phyloP scores from a whole-genome alignment of 106 monocot genomes.

The Ottelia alismoides region DNA sequence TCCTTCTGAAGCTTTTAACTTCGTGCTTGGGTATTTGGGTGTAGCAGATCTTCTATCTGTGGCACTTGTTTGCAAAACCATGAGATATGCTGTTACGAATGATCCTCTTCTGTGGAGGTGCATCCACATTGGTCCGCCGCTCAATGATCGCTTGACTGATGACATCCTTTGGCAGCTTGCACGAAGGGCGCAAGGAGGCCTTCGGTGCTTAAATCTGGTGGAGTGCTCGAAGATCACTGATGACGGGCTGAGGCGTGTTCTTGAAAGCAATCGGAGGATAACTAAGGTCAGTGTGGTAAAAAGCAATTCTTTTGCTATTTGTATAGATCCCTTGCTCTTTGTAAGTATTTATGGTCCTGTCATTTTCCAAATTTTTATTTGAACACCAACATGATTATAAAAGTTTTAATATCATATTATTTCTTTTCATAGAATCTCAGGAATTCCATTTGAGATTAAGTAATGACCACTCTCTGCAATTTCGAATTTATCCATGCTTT shows the following conservation, averaged over 20 bases:
- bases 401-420: no score
- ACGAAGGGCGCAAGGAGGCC: conserved; percentile 26
- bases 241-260: conserved; percentile 41
- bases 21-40: conserved; percentile 34
- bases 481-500: no score
- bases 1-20: conserved; percentile 28
- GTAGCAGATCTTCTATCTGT: conserved; percentile 38
- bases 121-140: conserved; percentile 28
- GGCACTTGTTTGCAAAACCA: conserved; percentile 45
- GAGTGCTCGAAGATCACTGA: conserved; percentile 43
- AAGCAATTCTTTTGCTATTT: no score
- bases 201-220: conserved; percentile 38
- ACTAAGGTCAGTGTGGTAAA: conserved; percentile 29
- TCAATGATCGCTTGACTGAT: conserved; percentile 38
- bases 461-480: no score
- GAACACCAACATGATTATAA: no score
- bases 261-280: conserved; percentile 33
- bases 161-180: conserved; percentile 30
- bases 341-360: no score
- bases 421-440: no score
- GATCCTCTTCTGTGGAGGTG: conserved; percentile 41
- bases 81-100: conserved; percentile 18
- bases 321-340: no score
- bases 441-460: no score
- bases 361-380: no score